Evolutionary conservation across 129 eudicot species (phyloP), one percentile per base, ranked within the genome.

Genomic region (Ambrosia artemisiifolia): DNA sequence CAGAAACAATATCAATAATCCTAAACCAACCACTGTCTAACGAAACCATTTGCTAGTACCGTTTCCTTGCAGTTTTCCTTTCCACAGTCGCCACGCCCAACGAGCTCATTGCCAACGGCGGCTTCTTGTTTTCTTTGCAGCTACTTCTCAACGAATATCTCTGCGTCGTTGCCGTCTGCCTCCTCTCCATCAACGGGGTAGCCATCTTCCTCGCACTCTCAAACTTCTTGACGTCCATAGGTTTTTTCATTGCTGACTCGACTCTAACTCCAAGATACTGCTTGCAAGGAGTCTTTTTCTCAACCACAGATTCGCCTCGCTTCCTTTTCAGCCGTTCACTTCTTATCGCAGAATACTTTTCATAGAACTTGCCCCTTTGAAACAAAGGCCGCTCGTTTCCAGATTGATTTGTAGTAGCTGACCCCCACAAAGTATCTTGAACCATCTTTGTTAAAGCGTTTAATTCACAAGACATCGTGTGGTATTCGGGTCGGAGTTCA

Each of bases 361-460:
- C 96, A 51, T 92, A 92, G 9, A 89, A 87, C 75, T 74, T 79
- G 7, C 98, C 98, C 80, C 98, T 83, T 76, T 92, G 84, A 11
- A 92, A 92, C 64, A 86, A 7, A n/a, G 91, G 88, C 34, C 80
- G 73, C 71, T 67, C 65, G 46, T 71, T 80, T n/a, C 18, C 34
- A 35, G n/a, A 47, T 34, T 63, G 67, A n/a, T 75, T 62, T 63
- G 49, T 24, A 49, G 50, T 62, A 78, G 44, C 30, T 49, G 82
- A 63, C 24, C 73, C 75, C 77, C 51, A 69, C 77, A 40, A 75
- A 42, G 65, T 83, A 24, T 80, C 82, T 46, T 82, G 69, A 67
- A 91, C 88, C 94, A 83, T 86, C 72, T 79, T 86, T 0, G 91
- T 73, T 55, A 92, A 61, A 38, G 93, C 89, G 78, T 48, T 72